Conservation (phyloP, 1,139 yeast genomes). For the Hansenula lynferdii region DNA sequence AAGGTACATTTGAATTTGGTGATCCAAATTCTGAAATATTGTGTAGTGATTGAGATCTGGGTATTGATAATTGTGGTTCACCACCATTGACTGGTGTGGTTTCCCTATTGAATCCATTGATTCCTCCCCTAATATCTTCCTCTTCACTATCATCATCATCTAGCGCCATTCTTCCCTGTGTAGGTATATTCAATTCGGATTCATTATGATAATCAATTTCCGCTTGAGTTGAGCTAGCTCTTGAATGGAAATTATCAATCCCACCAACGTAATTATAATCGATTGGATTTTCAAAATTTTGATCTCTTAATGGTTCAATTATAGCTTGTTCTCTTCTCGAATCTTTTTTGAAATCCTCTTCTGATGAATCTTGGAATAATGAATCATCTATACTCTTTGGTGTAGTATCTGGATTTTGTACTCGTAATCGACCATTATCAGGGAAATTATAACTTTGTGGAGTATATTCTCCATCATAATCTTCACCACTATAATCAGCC, state of each 20-base stretch:
- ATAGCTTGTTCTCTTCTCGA: neutral
- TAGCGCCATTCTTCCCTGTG: neutral
- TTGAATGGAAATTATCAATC: neutral
- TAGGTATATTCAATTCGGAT: too few relatives aligned
- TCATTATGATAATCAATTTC: constrained; percentile 2
- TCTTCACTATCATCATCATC: neutral
- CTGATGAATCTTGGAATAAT: constrained; percentile 17
- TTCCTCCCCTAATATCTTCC: neutral
- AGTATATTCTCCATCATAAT: neutral
- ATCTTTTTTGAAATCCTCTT: constrained; percentile 4
- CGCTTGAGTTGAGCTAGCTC: constrained; percentile 6
- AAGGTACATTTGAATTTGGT: neutral
- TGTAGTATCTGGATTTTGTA: neutral
- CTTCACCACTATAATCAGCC: neutral
- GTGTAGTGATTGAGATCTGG: neutral
- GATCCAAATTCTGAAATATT: neutral
- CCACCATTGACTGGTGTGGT: neutral
- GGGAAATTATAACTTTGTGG: neutral
- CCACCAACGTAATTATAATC: neutral
- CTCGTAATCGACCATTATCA: neutral
- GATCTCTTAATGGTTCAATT: neutral
- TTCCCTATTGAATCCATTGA: too few relatives aligned
- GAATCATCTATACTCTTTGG: constrained; percentile 2
- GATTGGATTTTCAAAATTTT: too few relatives aligned
- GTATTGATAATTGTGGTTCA: neutral